These are phyloP conservation scores for Cutaneotrichosporon curvatum DNA, from an alignment of 1,284 basidiomycete species.

Conservation along the genomic window DNA sequence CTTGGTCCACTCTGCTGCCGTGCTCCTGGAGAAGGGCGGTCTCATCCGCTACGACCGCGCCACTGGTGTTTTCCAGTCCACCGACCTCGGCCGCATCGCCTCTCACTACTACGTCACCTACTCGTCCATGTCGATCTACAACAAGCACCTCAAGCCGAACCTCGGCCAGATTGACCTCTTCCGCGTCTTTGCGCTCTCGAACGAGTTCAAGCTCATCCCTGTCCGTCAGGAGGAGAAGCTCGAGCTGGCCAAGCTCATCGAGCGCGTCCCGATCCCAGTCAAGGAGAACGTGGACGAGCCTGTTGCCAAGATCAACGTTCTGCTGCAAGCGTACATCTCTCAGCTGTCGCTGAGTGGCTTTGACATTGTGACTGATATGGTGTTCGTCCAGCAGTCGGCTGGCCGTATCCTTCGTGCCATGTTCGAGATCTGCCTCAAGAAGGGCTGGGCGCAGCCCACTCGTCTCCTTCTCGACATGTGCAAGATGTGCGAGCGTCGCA, in stretches of 20 bases:
- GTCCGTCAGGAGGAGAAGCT: constrained; percentile 78
- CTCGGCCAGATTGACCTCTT: constrained; percentile 89
- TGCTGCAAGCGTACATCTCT: constrained; percentile 92
- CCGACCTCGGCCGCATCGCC: constrained; percentile 88
- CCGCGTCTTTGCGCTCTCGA: constrained; percentile 90
- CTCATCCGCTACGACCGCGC: constrained; percentile 89
- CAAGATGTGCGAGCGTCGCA: constrained; percentile 91
- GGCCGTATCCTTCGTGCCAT: constrained; percentile 92
- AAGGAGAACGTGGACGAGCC: constrained; percentile 96
- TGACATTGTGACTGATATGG: constrained; percentile 97
- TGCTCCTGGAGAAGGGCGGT: constrained; percentile 86
- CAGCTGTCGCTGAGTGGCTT: constrained; percentile 93
- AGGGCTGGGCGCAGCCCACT: constrained; percentile 94
- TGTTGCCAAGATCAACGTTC: constrained; percentile 93
- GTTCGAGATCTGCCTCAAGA: constrained; percentile 96
- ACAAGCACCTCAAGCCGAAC: constrained; percentile 82
- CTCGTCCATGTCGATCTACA: constrained; percentile 93
- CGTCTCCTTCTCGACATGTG: constrained; percentile 87
- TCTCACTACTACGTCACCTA: constrained; percentile 97
- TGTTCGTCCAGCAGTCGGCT: constrained; percentile 86
- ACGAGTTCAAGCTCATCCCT: constrained; percentile 93
- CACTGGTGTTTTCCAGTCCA: constrained; percentile 80
- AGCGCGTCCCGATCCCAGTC: constrained; percentile 93
- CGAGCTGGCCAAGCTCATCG: constrained; percentile 85
- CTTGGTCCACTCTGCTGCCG: constrained; percentile 89